These are phyloP conservation scores for Pyrrhoderma lamaoense DNA, from an alignment of 1,284 basidiomycete genomes.

Conservation along the genomic window DNA sequence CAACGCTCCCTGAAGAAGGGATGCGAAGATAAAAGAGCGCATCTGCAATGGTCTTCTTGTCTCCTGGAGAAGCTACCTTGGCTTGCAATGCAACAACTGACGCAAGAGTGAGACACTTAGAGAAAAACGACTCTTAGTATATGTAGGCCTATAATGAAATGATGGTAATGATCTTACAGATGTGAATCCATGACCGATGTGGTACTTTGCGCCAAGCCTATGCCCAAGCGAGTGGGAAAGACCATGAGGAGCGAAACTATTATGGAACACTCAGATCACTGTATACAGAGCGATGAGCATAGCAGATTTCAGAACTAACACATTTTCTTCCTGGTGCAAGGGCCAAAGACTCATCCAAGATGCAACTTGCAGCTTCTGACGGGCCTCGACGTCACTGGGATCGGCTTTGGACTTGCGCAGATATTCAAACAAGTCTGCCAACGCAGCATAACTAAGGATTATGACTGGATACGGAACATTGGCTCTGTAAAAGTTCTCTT, in stretches of 20 bases:
- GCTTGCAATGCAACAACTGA: slow-evolving; percentile 55
- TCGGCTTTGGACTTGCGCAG: slow-evolving; percentile 58
- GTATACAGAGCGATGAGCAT: too few species aligned
- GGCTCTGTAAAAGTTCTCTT: slow-evolving; percentile 66
- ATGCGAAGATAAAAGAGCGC: slow-evolving; percentile 49
- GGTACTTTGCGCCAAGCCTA: slow-evolving; percentile 67
- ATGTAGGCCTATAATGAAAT: not conserved
- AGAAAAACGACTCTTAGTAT: not conserved
- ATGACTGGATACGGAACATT: slow-evolving; percentile 52
- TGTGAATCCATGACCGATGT: slow-evolving; percentile 77
- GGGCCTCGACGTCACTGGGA: slow-evolving; percentile 46
- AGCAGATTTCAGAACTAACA: too few species aligned
- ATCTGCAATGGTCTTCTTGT: slow-evolving; percentile 51
- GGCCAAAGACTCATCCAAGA: slow-evolving; percentile 80
- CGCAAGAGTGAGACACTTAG: slow-evolving; percentile 71
- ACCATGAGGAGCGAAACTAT: slow-evolving; percentile 50
- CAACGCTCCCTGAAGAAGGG: slow-evolving; percentile 50
- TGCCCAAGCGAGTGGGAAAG: slow-evolving; percentile 72
- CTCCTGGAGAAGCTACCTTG: slow-evolving; percentile 42
- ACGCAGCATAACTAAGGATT: slow-evolving; percentile 55
- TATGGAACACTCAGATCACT: not conserved
- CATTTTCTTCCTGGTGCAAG: slow-evolving; percentile 42
- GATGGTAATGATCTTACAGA: slow-evolving; percentile 39
- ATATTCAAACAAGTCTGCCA: slow-evolving; percentile 68
- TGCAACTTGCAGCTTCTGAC: slow-evolving; percentile 68